phyloP scores from a whole-genome alignment of 2,329 filamentous ascomycete genomes.

The Phoma sp. region DNA sequence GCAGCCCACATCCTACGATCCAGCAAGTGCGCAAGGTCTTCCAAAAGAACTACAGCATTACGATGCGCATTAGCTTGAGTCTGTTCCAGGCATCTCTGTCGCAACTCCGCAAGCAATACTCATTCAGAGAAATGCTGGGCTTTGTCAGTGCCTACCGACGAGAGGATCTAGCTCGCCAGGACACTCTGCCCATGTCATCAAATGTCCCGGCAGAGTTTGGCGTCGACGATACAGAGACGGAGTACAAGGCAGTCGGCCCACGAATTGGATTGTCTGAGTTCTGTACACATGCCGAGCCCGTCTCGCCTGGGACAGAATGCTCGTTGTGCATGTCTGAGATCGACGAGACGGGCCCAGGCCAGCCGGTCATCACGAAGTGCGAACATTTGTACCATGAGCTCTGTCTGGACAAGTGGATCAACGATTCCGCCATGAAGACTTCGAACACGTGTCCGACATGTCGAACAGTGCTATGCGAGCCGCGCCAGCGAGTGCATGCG shows the following conservation, averaged over 20 bases:
- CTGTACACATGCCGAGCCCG: not conserved
- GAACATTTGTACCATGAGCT: constrained; percentile 7
- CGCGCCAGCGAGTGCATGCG: not conserved
- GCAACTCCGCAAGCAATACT: not conserved
- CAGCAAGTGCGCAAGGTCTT: not conserved
- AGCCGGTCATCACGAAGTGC: constrained; percentile 2
- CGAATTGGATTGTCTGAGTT: not conserved
- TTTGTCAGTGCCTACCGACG: not conserved
- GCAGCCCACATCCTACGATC: not conserved
- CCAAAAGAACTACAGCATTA: not conserved
- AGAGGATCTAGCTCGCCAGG: not conserved
- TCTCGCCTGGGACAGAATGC: not conserved
- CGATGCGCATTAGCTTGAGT: not conserved
- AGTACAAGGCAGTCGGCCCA: not conserved
- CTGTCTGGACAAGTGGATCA: constrained; percentile 13
- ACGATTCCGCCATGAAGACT: constrained; percentile 6
- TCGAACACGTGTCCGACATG: constrained; percentile 15
- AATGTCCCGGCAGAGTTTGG: not conserved
- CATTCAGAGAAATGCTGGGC: not conserved
- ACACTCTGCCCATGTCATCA: not conserved
- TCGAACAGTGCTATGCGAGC: constrained; percentile 8
- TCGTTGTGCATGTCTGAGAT: constrained; percentile 1
- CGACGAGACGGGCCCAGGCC: not conserved
- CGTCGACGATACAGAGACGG: constrained; percentile 2
- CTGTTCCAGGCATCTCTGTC: not conserved